Evolutionary conservation across 2,329 filamentous ascomycete genomes (phyloP).

Genomic region (Massarina eburnea): DNA sequence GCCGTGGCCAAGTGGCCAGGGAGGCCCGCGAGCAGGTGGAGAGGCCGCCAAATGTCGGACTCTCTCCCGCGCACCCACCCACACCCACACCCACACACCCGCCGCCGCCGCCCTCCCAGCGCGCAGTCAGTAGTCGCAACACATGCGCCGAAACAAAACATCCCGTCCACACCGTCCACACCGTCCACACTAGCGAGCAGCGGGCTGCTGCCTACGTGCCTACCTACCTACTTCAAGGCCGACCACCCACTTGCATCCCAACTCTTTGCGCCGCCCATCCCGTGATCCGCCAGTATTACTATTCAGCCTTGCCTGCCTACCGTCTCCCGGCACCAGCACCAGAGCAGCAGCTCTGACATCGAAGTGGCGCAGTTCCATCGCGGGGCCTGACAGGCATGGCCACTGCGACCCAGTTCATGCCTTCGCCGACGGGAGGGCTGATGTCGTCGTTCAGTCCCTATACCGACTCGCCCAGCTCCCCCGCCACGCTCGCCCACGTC

Average conservation of each 20-base stretch:
- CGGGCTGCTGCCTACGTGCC: conserved; percentile 13
- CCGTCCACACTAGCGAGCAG: conserved; percentile 11
- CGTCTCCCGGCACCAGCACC: conserved; percentile 10
- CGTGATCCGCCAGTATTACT: neutral
- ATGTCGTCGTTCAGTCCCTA: conserved; percentile 54
- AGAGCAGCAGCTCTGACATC: conserved; percentile 20
- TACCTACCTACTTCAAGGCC: conserved; percentile 13
- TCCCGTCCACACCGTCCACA: no score
- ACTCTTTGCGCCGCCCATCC: neutral
- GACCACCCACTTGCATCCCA: conserved; percentile 23
- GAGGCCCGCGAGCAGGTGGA: conserved; percentile 18
- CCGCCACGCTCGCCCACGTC: conserved; percentile 46
- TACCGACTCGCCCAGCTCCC: conserved; percentile 54
- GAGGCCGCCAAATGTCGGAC: no score
- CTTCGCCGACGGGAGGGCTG: conserved; percentile 43
- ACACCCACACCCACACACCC: no score
- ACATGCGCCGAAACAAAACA: no score
- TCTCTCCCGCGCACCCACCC: no score
- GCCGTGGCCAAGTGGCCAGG: conserved; percentile 13
- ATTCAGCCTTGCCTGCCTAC: conserved; percentile 3
- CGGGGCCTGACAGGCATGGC: conserved; percentile 37
- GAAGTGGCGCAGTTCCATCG: conserved; percentile 24
- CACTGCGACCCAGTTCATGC: conserved; percentile 48
- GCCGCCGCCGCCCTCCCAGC: no score
- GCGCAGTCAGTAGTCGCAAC: no score